Conservation (phyloP, 495 filamentous ascomycete genomes). For the Annulohypoxylon bovei region DNA sequence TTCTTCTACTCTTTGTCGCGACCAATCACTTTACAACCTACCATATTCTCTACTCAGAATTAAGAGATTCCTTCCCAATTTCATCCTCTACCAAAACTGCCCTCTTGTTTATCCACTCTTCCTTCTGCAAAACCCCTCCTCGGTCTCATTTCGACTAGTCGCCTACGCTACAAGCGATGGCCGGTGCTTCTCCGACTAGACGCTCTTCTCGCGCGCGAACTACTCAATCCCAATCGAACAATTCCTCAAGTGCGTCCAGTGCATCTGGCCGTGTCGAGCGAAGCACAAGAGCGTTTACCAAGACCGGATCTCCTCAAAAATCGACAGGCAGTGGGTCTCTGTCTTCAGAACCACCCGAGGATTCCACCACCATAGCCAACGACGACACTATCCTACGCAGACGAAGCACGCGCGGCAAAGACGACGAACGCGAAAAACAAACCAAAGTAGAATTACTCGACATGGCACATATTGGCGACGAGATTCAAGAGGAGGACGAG, state of each 20-base stretch:
- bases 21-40: slow-evolving; percentile 35
- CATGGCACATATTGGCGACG: slow-evolving; percentile 65
- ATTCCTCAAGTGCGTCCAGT: slow-evolving; percentile 81
- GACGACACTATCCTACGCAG: slow-evolving; percentile 61
- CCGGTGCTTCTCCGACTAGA: slow-evolving; percentile 72
- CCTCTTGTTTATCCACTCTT: slow-evolving; percentile 9
- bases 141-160: slow-evolving; percentile 42
- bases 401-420: slow-evolving; percentile 68
- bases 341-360: slow-evolving; percentile 83
- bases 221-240: slow-evolving; percentile 78
- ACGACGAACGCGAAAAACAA: slow-evolving; percentile 56
- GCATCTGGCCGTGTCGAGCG: slow-evolving; percentile 70
- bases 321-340: slow-evolving; percentile 75
- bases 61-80: slow-evolving; percentile 15
- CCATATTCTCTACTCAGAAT: slow-evolving; percentile 13
- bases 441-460: slow-evolving; percentile 60
- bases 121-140: slow-evolving; percentile 12
- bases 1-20: slow-evolving; percentile 36
- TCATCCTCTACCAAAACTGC: slow-evolving; percentile 12
- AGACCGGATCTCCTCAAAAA: slow-evolving; percentile 76
- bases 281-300: slow-evolving; percentile 74
- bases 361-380: slow-evolving; percentile 49
- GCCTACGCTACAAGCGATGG: slow-evolving; percentile 56
- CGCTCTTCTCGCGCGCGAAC: slow-evolving; percentile 91
- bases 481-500: slow-evolving; percentile 87